Percentiles rank a stretch among this genome's conserved stretches.
phyloP scores from a whole-genome alignment of 805 yeast species.

The Myxozyma lipomycoides region DNA sequence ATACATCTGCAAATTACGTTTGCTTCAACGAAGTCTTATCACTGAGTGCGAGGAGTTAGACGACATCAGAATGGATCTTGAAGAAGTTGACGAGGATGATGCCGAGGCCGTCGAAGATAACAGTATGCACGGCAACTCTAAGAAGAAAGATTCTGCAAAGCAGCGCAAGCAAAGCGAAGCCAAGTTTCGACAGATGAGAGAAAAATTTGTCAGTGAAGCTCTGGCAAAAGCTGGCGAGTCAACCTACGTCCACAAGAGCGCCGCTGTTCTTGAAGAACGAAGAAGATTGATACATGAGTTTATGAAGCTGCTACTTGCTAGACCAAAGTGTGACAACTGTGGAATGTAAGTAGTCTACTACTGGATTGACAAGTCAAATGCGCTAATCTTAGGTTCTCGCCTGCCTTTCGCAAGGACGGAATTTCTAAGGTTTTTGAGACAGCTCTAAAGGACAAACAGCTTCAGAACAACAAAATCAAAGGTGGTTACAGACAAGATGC shows the following conservation, averaged over 20 bases:
- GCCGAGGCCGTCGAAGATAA: constrained; percentile 44
- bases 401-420: constrained; percentile 92
- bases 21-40: constrained; percentile 84
- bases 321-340: constrained; percentile 93
- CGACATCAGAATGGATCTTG: constrained; percentile 45
- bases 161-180: constrained; percentile 40
- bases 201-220: constrained; percentile 63
- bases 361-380: not conserved
- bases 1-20: constrained; percentile 68
- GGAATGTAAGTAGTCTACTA: constrained; percentile 51
- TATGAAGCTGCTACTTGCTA: constrained; percentile 63
- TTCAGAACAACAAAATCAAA: constrained; percentile 73
- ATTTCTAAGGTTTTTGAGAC: constrained; percentile 87
- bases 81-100: constrained; percentile 45
- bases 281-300: constrained; percentile 64
- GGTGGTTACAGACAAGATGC: constrained; percentile 72
- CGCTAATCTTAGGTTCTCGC: constrained; percentile 52
- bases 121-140: constrained; percentile 25
- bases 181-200: constrained; percentile 53
- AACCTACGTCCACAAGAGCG: constrained; percentile 63
- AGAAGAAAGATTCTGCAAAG: constrained; percentile 39
- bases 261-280: constrained; percentile 83
- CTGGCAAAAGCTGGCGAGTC: constrained; percentile 55
- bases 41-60: constrained; percentile 75
- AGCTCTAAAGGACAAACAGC: constrained; percentile 76